phyloP scores from a whole-genome alignment of 2,329 filamentous ascomycete species.

The Claviceps humidiphila region DNA sequence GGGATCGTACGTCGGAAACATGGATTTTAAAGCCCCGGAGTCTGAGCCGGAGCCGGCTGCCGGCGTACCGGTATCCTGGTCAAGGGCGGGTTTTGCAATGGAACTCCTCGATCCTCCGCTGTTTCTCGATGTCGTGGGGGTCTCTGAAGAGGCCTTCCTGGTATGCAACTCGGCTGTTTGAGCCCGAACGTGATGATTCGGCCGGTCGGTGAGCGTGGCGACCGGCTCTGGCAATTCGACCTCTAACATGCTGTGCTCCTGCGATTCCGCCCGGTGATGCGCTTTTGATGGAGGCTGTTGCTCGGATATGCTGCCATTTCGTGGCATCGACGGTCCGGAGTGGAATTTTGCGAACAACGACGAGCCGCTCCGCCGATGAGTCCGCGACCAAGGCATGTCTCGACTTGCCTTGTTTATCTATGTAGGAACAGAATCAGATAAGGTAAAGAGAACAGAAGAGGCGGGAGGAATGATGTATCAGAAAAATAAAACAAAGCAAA shows the following conservation, averaged over 20 bases:
- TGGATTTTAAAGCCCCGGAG: constrained; percentile 42
- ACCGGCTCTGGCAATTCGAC: not conserved
- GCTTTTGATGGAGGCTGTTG: constrained; percentile 9
- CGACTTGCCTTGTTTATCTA: too few relatives aligned
- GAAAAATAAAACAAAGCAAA: too few relatives aligned
- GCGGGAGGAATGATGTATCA: too few relatives aligned
- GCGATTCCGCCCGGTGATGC: constrained; percentile 22
- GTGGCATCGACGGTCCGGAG: constrained; percentile 15
- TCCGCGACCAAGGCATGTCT: not conserved
- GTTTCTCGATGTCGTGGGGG: constrained; percentile 33
- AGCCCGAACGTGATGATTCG: too few relatives aligned
- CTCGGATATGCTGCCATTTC: constrained; percentile 4
- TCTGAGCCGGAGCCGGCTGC: constrained; percentile 11
- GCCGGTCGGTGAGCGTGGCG: too few relatives aligned
- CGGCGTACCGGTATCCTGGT: constrained; percentile 18
- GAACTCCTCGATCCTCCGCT: constrained; percentile 41
- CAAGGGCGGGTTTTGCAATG: constrained; percentile 40
- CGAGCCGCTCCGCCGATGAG: constrained; percentile 19
- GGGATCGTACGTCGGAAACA: constrained; percentile 65
- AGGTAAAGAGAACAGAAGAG: too few relatives aligned
- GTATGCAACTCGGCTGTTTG: constrained; percentile 10
- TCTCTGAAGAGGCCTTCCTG: constrained; percentile 38
- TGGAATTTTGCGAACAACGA: constrained; percentile 44
- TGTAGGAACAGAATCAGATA: not conserved
- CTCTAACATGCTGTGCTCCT: constrained; percentile 15